Base-by-base conservation (phyloP, 306 rosid species). In the Lathyrus tuberosus region DNA sequence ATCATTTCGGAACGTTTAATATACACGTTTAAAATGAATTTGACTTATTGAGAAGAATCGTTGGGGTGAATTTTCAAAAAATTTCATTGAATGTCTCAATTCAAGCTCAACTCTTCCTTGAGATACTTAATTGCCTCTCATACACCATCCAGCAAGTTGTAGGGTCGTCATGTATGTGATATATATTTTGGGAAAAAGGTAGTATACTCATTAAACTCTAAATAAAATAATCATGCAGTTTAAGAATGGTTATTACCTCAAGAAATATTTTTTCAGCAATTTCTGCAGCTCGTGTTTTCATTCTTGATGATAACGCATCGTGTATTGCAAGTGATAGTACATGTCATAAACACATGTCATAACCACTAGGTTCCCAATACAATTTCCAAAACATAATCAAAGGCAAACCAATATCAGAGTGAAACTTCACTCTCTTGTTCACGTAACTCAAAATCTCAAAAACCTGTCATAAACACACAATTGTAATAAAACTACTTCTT, bases 81-180 rank as follows among this genome's bases (percentile, higher is more conserved):
- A 37, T 46, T 48, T 26, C 20, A 44, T 18, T 17, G 44, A 62
- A 12, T 38, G 35, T 75, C 72, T 81, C 69, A 73, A 53, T 66
- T 62, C 57, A 74, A 65, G 42, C 74, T 71, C 22, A 88, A 31
- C 79, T 84, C 89, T 67, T 78, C 84, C 85, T 85, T 88, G 62
- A 88, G 78, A 74, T 65, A 75, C 69, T 80, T 76, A 54, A 88
- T 79, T 37, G 92, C 97, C 60, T 76, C 91, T 24, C 76, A 82
- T 70, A 86, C 92, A 5, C 97, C 97, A 17, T 88, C 86, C 97
- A 88, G 91, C 17, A 81, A 79, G 31, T 15, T 60, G 35, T 76
- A n/a, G n/a, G n/a, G n/a, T n/a, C n/a, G n/a, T n/a, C n/a, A n/a
- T n/a, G n/a, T n/a, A n/a, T n/a, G n/a, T n/a, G n/a, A n/a, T n/a